phyloP scores from a whole-genome alignment of 2,329 filamentous ascomycete genomes.

The Stagonosporopsis tanaceti region DNA sequence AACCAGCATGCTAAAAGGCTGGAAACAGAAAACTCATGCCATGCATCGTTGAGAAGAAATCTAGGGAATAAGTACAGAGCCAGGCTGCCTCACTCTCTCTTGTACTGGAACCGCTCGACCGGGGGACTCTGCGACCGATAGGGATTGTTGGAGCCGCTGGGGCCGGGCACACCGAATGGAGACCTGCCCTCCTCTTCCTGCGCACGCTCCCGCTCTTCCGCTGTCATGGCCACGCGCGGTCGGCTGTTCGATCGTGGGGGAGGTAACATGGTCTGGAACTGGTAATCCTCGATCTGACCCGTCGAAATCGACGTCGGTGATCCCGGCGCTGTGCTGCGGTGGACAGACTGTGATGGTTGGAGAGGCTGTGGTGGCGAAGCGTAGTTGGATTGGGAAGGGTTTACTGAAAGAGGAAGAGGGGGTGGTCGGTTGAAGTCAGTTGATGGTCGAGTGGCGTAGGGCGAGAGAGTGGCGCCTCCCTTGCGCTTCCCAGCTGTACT shows the following conservation, averaged over 20 bases:
- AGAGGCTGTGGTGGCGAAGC: slow-evolving; percentile 30
- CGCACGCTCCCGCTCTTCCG: slow-evolving; percentile 25
- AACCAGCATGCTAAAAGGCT: not conserved
- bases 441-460: slow-evolving; percentile 27
- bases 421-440: slow-evolving; percentile 37
- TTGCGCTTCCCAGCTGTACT: slow-evolving; percentile 56
- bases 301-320: slow-evolving; percentile 46
- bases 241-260: slow-evolving; percentile 37
- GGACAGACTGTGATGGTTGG: slow-evolving; percentile 24
- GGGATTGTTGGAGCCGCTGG: slow-evolving; percentile 27
- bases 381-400: slow-evolving; percentile 21
- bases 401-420: slow-evolving; percentile 41
- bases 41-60: slow-evolving; percentile 7
- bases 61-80: not conserved
- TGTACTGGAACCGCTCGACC: slow-evolving; percentile 10
- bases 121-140: slow-evolving; percentile 20
- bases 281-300: slow-evolving; percentile 43
- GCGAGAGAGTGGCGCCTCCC: slow-evolving; percentile 37
- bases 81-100: slow-evolving; percentile 4
- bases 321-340: slow-evolving; percentile 34
- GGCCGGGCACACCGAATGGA: slow-evolving; percentile 21
- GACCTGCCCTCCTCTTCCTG: slow-evolving; percentile 28
- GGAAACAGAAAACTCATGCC: not conserved
- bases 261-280: slow-evolving; percentile 44
- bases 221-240: slow-evolving; percentile 23